Base-by-base conservation (phyloP, 257 asterid species). In the Rehmannia glutinosa region DNA sequence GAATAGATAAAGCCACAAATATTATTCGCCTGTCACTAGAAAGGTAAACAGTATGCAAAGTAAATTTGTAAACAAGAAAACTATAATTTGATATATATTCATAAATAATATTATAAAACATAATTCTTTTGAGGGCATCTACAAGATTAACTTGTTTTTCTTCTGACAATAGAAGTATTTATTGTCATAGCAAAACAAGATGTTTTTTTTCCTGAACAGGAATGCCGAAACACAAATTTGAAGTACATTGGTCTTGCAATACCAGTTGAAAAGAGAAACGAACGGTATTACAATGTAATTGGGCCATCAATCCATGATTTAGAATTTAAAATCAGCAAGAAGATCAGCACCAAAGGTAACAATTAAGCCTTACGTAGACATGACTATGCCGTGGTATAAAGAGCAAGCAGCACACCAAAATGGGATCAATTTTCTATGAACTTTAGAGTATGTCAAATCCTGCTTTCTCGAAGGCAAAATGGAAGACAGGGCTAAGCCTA, bases 391-490 rank as follows among this genome's bases (percentile, higher is more conserved):
- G 39, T 41, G 8, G 13, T 38, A 41, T 8, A 63, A 23, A 42
- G 53, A 63, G 28, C 66, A 33, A 56, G 53, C 17, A 63, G 35
- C 62, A 27, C 60, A 43, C 24, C 25, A 52, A 35, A 54, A 38
- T 39, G 49, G 50, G 28, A 75, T 47, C 72, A 45, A 56, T 64
- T 35, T 21, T 69, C 71, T 50, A 43, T 21, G 27, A 43, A 41
- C 41, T 47, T 49, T 30, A n/a, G 24, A 39, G 17, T 35, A 49
- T 24, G 28, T 27, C 11, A 49, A 57, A 41, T 51, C 30, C 41
- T 54, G 16, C 35, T 30, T 58, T 46, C 13, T 21, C 33, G 5
- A n/a, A 55, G 50, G 41, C 8, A 51, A 64, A 45, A 41, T 19
- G 41, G 51, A 52, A 61, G 47, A 55, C 62, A 64, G 20, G 52